Evolutionary conservation across 2,329 filamentous ascomycete species (phyloP).

Genomic region (Monascus ruber): DNA sequence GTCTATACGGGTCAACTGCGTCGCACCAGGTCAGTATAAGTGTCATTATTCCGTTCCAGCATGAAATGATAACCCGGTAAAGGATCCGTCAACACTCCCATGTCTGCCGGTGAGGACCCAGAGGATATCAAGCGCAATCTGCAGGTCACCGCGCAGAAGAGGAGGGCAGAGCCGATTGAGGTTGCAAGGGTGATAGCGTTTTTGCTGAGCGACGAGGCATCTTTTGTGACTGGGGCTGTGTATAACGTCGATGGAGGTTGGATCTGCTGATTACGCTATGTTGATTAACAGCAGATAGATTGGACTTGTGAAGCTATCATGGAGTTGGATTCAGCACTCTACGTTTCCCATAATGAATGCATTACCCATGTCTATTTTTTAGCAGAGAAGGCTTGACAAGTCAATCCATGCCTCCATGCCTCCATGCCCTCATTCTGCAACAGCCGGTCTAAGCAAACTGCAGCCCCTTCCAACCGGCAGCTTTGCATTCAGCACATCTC

Average conservation of each 20-base stretch:
- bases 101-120: slow-evolving; percentile 17
- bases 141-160: slow-evolving; percentile 16
- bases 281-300: too few species aligned
- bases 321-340: too few species aligned
- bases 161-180: slow-evolving; percentile 17
- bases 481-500: neutral
- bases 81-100: slow-evolving; percentile 23
- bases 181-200: slow-evolving; percentile 38
- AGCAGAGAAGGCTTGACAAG: too few species aligned
- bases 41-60: slow-evolving; percentile 34
- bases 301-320: too few species aligned
- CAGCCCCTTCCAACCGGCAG: neutral
- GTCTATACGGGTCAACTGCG: slow-evolving; percentile 36
- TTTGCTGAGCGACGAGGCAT: slow-evolving; percentile 34
- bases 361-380: too few species aligned
- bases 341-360: too few species aligned
- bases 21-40: slow-evolving; percentile 29
- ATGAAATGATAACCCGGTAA: too few species aligned
- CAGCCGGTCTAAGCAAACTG: slow-evolving; percentile 5
- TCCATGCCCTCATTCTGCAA: too few species aligned
- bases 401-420: too few species aligned
- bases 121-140: slow-evolving; percentile 6
- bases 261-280: slow-evolving; percentile 1
- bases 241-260: slow-evolving; percentile 39
- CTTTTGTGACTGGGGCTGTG: slow-evolving; percentile 37